Evolutionary conservation across 768 basidiomycete genomes (phyloP).

Genomic region (Podaxis rugospora): DNA sequence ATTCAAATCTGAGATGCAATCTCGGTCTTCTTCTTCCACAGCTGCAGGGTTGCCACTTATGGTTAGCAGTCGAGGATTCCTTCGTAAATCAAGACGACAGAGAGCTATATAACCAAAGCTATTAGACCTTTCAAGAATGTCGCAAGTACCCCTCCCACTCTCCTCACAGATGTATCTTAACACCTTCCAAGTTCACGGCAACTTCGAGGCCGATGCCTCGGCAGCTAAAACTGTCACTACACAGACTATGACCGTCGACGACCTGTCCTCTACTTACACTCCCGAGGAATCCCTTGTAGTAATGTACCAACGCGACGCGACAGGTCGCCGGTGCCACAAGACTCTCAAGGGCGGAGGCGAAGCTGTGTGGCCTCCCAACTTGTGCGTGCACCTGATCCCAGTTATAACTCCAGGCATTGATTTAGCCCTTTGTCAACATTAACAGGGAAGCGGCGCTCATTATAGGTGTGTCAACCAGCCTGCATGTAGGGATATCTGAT

Average conservation of each 20-base stretch:
- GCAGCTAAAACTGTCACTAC: constrained; percentile 16
- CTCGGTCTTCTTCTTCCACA: not conserved
- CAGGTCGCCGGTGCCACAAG: constrained; percentile 68
- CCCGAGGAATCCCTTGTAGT: constrained; percentile 32
- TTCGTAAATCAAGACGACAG: constrained; percentile 1
- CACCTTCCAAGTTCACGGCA: constrained; percentile 6
- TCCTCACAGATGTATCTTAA: not conserved
- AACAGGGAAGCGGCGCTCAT: constrained; percentile 60
- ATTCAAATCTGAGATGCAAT: not conserved
- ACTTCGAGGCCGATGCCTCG: constrained; percentile 7
- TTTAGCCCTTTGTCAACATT: not conserved
- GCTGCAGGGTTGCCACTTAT: not conserved
- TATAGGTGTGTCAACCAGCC: constrained; percentile 41
- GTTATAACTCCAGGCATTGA: constrained; percentile 2
- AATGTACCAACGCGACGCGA: constrained; percentile 50
- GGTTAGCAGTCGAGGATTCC: not conserved
- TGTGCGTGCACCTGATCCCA: constrained; percentile 26
- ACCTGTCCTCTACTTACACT: constrained; percentile 30
- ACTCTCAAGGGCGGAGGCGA: constrained; percentile 65
- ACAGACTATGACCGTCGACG: constrained; percentile 34
- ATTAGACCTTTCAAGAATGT: not conserved
- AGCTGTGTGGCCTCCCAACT: constrained; percentile 71
- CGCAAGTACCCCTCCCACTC: not conserved
- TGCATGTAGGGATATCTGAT: not conserved
- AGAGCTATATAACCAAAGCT: not conserved